Evolutionary conservation across 1,139 yeast species (phyloP).

Genomic region (Candida tropicalis): DNA sequence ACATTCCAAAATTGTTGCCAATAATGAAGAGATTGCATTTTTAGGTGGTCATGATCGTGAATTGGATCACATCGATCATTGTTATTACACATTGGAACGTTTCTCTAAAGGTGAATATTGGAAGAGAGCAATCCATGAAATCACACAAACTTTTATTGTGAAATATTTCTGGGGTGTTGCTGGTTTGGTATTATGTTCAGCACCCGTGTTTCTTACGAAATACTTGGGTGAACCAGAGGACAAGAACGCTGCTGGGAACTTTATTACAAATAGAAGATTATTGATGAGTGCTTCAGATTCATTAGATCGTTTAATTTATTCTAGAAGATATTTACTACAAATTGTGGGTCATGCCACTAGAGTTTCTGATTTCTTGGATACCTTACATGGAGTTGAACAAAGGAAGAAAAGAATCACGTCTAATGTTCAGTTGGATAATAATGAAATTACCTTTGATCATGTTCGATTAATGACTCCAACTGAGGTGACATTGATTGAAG

Average conservation of each 20-base stretch:
- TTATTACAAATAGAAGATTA: slow-evolving; percentile 88
- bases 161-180: slow-evolving; percentile 97
- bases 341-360: slow-evolving; percentile 83
- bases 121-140: slow-evolving; percentile 73
- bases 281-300: slow-evolving; percentile 87
- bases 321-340: slow-evolving; percentile 83
- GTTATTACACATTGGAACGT: slow-evolving; percentile 79
- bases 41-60: slow-evolving; percentile 83
- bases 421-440: slow-evolving; percentile 49
- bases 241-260: slow-evolving; percentile 66
- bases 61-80: slow-evolving; percentile 72
- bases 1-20: slow-evolving; percentile 78
- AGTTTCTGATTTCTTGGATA: slow-evolving; percentile 69
- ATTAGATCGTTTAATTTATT: slow-evolving; percentile 81
- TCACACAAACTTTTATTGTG: slow-evolving; percentile 80
- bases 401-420: slow-evolving; percentile 28
- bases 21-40: slow-evolving; percentile 86
- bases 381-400: slow-evolving; percentile 55
- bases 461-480: slow-evolving; percentile 86
- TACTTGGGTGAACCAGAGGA: slow-evolving; percentile 53
- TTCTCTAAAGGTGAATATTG: slow-evolving; percentile 79
- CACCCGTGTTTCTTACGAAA: slow-evolving; percentile 80
- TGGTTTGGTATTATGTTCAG: slow-evolving; percentile 83
- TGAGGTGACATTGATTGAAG: slow-evolving; percentile 69
- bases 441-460: slow-evolving; percentile 67